phyloP scores from a whole-genome alignment of 2,329 filamentous ascomycete genomes.

The Dactylellina leptospora region DNA sequence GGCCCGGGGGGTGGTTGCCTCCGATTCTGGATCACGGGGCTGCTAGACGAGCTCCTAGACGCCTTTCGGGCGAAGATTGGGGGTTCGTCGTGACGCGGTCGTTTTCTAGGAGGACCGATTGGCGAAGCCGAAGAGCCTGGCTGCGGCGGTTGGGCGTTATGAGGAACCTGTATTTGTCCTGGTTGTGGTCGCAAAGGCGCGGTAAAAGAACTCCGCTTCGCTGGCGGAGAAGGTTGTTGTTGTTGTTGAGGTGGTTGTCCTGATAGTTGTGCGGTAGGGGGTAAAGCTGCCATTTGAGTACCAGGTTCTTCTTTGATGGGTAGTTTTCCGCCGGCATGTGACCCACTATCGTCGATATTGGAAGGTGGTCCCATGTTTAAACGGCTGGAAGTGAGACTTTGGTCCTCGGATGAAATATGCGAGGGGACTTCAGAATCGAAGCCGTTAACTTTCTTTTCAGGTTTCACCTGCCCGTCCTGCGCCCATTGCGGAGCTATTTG shows the following conservation, averaged over 20 bases:
- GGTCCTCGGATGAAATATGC: constrained; percentile 29
- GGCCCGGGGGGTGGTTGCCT: constrained; percentile 55
- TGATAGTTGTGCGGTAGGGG: constrained; percentile 24
- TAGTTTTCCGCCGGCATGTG: constrained; percentile 19
- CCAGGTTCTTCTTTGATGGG: constrained; percentile 44
- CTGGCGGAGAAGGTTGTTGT: constrained; percentile 35
- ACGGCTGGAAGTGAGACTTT: constrained; percentile 40
- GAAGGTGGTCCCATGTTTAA: constrained; percentile 52
- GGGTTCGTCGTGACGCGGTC: constrained; percentile 65
- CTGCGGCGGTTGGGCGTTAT: constrained; percentile 52
- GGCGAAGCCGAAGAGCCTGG: constrained; percentile 49
- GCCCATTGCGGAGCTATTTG: constrained; percentile 44
- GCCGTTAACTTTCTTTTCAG: constrained; percentile 48
- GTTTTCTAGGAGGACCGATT: constrained; percentile 62
- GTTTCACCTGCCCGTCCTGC: constrained; percentile 46
- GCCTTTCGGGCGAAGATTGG: constrained; percentile 65
- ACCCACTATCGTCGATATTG: constrained; percentile 29
- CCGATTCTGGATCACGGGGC: constrained; percentile 61
- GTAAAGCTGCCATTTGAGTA: constrained; percentile 29
- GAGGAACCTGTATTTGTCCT: constrained; percentile 39
- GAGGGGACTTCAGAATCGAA: constrained; percentile 33
- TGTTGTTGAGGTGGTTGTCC: constrained; percentile 29
- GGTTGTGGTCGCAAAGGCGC: constrained; percentile 41
- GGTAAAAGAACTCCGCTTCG: constrained; percentile 42
- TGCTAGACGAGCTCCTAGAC: constrained; percentile 61